These are phyloP conservation scores for Ichthyophthirius multifiliis DNA, from an alignment of 169 alveolate genomes.

Conservation along the genomic window DNA sequence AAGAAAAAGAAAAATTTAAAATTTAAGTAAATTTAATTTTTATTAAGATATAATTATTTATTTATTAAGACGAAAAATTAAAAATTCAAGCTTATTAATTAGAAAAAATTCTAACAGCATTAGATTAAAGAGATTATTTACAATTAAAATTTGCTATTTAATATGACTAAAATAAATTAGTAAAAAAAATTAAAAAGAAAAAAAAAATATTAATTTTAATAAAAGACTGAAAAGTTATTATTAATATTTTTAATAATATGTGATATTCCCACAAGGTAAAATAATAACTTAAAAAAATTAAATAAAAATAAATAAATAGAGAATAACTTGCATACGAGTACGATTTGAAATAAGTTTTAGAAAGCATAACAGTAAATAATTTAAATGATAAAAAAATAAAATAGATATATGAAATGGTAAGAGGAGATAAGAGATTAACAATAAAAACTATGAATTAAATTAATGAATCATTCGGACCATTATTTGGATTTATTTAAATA, in stretches of 20 bases:
- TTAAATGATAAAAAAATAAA: slow-evolving; percentile 36
- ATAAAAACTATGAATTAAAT: slow-evolving; percentile 8
- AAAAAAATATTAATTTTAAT: background rate
- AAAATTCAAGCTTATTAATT: slow-evolving; percentile 28
- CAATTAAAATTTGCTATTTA: slow-evolving; percentile 19
- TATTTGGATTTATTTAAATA: slow-evolving; percentile 22
- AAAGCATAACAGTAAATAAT: slow-evolving; percentile 38
- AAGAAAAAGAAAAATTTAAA: slow-evolving; percentile 19
- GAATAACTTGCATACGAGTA: slow-evolving; percentile 34
- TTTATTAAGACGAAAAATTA: background rate
- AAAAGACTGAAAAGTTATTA: slow-evolving; percentile 22
- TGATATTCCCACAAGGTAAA: slow-evolving; percentile 7
- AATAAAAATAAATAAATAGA: background rate
- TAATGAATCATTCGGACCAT: slow-evolving; percentile 15
- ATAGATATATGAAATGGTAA: slow-evolving; percentile 31
- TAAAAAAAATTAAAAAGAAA: background rate
- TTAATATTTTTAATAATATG: slow-evolving; percentile 23
- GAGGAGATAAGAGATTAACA: slow-evolving; percentile 36
- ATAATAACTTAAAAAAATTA: background rate
- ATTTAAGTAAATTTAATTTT: background rate
- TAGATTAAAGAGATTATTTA: slow-evolving; percentile 25
- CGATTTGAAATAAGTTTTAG: slow-evolving; percentile 16
- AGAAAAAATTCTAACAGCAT: slow-evolving; percentile 26
- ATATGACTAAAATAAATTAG: slow-evolving; percentile 40
- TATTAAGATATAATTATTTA: background rate